Conservation (phyloP, 2,329 filamentous ascomycete species). For the Sporothrix pseudoabietina region DNA sequence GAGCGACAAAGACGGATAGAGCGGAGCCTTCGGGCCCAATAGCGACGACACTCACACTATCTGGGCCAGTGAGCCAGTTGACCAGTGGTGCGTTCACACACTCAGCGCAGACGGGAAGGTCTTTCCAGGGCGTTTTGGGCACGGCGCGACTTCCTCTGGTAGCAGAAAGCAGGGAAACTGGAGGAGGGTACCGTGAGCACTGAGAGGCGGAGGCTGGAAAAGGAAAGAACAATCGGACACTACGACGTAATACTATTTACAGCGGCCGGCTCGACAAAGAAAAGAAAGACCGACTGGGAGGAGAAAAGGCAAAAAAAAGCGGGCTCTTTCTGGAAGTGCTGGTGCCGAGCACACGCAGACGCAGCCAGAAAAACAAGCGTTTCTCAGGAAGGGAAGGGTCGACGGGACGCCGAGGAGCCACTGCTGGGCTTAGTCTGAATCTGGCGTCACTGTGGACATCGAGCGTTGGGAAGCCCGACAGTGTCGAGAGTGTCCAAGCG, state of each 20-base stretch:
- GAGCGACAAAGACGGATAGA: slow-evolving; percentile 18
- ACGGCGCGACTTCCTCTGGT: neutral
- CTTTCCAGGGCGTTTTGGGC: neutral
- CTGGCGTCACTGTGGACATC: slow-evolving; percentile 2
- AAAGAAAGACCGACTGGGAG: neutral
- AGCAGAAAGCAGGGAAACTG: neutral
- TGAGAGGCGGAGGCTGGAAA: neutral
- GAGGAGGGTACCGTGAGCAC: neutral
- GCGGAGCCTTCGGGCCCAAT: slow-evolving; percentile 20
- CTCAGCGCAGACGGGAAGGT: neutral
- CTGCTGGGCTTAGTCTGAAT: neutral
- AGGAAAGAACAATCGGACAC: neutral
- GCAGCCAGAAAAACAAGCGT: neutral
- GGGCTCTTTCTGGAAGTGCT: slow-evolving; percentile 12
- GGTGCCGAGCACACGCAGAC: slow-evolving; percentile 9
- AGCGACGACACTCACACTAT: neutral
- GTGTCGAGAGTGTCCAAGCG: neutral
- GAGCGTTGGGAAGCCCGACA: slow-evolving; percentile 1
- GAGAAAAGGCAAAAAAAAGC: neutral
- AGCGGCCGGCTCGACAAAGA: neutral
- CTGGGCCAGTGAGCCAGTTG: neutral
- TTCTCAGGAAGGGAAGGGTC: slow-evolving; percentile 5
- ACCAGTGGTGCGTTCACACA: slow-evolving; percentile 2
- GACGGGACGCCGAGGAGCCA: slow-evolving; percentile 19
- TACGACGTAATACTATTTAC: neutral